These are phyloP conservation scores for Arthrinium phaeospermum DNA, from an alignment of 2,329 filamentous ascomycete species.

Conservation along the genomic window DNA sequence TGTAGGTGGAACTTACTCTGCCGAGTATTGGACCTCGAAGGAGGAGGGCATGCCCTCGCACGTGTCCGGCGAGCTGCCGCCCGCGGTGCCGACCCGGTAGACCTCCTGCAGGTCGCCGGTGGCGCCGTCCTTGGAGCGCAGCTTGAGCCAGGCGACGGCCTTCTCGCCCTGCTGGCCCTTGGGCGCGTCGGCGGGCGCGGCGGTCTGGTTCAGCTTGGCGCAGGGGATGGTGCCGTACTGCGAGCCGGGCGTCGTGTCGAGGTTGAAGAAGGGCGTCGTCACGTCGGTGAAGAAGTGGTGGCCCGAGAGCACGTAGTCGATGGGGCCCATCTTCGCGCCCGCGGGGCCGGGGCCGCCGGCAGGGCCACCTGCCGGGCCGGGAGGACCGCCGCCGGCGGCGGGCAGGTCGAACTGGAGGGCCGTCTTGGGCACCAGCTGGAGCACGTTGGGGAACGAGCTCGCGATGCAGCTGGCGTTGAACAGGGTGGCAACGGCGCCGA, in stretches of 20 bases:
- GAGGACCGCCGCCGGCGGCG: constrained; percentile 31
- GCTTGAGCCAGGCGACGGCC: constrained; percentile 82
- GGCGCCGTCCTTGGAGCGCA: constrained; percentile 60
- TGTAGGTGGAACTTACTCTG: constrained; percentile 69
- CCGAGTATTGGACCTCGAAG: constrained; percentile 81
- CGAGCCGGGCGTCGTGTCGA: constrained; percentile 59
- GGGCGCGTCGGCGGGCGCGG: constrained; percentile 67
- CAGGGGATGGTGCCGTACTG: constrained; percentile 67
- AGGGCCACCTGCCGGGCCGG: neutral
- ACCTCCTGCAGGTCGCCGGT: constrained; percentile 73
- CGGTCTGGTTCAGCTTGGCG: constrained; percentile 63
- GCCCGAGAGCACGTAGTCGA: constrained; percentile 70
- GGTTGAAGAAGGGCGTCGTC: constrained; percentile 80
- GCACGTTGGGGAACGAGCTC: constrained; percentile 69
- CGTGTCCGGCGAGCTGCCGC: constrained; percentile 75
- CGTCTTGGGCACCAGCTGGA: constrained; percentile 68
- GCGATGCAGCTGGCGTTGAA: constrained; percentile 88
- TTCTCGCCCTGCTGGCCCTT: constrained; percentile 67
- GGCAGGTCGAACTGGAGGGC: constrained; percentile 70
- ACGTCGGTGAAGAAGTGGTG: constrained; percentile 80
- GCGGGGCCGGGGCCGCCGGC: constrained; percentile 22
- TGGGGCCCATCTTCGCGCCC: constrained; percentile 54
- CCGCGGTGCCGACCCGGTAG: constrained; percentile 84
- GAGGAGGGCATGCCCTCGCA: constrained; percentile 68
- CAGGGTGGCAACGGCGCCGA: constrained; percentile 81